Evolutionary conservation across 352 stramenopile genomes (phyloP), one percentile per base, ranked within the genome.

Genomic region (Globisporangium nagaii): DNA sequence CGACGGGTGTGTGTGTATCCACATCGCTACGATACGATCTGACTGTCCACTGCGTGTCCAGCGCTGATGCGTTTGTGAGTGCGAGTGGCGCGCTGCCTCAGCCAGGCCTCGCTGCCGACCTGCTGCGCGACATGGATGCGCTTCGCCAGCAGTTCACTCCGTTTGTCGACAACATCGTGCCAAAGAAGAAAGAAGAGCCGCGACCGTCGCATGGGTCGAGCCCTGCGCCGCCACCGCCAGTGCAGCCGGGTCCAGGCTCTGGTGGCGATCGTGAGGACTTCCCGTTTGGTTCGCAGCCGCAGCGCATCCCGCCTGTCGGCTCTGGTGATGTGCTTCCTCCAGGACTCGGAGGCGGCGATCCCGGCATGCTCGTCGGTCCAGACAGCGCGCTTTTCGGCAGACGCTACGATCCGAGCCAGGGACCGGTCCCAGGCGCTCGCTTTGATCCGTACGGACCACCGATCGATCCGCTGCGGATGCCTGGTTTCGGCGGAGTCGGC

Each of bases 401-500:
- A 27, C 80, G 71, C 17, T 64, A 70, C 10, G 74, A 90, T 59
- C 73, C 82, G 19, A 77, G 62, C 2, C 51, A 56, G 17, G 84
- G 82, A 28, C 75, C 81, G 10, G 70, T 93, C 4, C 84, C 82
- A 53, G 82, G 82, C 0, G 75, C 84, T 36, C 82, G 84, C 2
- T 95, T 95, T 40, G 84, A 95, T 58, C 84, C 84, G n/a, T 95
- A 78, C 40, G 84, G 84, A 9, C 84, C 84, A 9, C 63, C 72
- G 0, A 72, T 72, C 6, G 73, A 86, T 30, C 78, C 79, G 19
- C 56, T 84, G 30, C 73, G 72, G 11, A 66, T 73, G 19, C 70
- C 53, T 52, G 74, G 81, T 5, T 68, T 76, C 25, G 63, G 68
- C 19, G 42, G 42, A 9, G 25, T 30, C 11, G 41, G 66, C 7